phyloP scores from a whole-genome alignment of 768 basidiomycete species.

The Sporobolomyces pararoseus region DNA sequence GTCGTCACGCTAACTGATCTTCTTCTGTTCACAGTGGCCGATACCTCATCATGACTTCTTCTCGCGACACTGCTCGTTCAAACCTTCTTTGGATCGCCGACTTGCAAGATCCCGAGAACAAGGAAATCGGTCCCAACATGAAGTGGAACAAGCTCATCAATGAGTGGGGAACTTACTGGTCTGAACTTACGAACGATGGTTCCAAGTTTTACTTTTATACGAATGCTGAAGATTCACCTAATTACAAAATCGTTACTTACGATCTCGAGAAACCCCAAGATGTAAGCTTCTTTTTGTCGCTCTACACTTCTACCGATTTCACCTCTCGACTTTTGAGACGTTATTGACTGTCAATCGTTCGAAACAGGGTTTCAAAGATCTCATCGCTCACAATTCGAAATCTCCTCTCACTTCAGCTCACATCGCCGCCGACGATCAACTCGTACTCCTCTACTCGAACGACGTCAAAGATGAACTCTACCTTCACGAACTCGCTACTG shows the following conservation, averaged over 20 bases:
- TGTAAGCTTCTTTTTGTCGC: too few relatives aligned
- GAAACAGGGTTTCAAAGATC: constrained; percentile 54
- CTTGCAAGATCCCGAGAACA: constrained; percentile 52
- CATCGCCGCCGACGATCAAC: constrained; percentile 56
- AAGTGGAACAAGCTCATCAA: constrained; percentile 69
- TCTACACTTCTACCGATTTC: too few relatives aligned
- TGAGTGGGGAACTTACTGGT: constrained; percentile 62
- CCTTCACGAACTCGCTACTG: constrained; percentile 59
- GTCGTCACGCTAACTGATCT: not conserved
- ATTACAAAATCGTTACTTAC: constrained; percentile 41
- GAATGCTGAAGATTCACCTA: constrained; percentile 37
- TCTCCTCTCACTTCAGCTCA: constrained; percentile 59
- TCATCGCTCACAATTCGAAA: constrained; percentile 66
- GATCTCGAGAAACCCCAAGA: constrained; percentile 38
- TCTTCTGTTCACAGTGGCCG: constrained; percentile 30
- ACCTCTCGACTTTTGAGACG: too few relatives aligned
- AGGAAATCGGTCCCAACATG: constrained; percentile 59
- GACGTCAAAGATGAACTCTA: constrained; percentile 80
- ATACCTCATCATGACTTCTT: constrained; percentile 34
- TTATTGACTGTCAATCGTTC: not conserved
- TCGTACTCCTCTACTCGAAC: constrained; percentile 65
- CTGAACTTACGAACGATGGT: constrained; percentile 41
- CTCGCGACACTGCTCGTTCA: constrained; percentile 41
- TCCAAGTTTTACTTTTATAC: constrained; percentile 43
- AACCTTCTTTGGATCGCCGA: constrained; percentile 71